Percentiles rank a stretch among this genome's conserved stretches.
Conservation (phyloP, 2,329 filamentous ascomycete species). For the Uncinocarpus reesii region DNA sequence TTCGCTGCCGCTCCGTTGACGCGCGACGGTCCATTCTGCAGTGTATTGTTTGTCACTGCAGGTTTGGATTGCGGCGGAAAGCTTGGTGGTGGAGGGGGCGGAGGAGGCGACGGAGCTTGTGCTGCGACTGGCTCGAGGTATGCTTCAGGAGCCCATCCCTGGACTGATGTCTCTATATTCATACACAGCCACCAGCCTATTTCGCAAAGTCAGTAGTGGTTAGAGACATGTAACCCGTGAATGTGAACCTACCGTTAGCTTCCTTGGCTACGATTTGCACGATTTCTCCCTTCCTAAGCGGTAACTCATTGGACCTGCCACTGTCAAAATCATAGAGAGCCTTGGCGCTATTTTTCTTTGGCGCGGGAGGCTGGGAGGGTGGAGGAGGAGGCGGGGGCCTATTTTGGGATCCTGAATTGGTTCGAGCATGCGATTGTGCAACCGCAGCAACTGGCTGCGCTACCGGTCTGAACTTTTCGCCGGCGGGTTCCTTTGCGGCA, state of each 20-base stretch:
- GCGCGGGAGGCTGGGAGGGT: slow-evolving; percentile 48
- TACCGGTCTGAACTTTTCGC: slow-evolving; percentile 37
- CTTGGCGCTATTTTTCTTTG: slow-evolving; percentile 68
- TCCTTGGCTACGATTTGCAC: slow-evolving; percentile 91
- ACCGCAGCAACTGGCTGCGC: slow-evolving; percentile 33
- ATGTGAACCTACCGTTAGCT: slow-evolving; percentile 63
- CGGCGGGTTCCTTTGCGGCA: slow-evolving; percentile 25
- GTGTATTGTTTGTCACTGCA: slow-evolving; percentile 41
- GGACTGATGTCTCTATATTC: slow-evolving; percentile 54
- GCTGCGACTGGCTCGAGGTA: slow-evolving; percentile 70
- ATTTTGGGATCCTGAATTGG: slow-evolving; percentile 45
- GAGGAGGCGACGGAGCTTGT: slow-evolving; percentile 48
- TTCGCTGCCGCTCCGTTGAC: slow-evolving; percentile 36
- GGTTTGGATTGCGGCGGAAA: slow-evolving; percentile 50
- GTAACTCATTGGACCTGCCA: slow-evolving; percentile 74
- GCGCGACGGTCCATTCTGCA: slow-evolving; percentile 29
- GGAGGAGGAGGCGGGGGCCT: slow-evolving; percentile 58
- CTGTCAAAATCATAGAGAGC: slow-evolving; percentile 87
- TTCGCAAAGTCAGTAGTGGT: slow-evolving; percentile 23
- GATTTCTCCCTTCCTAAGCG: slow-evolving; percentile 66
- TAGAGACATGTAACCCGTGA: not conserved
- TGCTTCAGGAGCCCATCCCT: slow-evolving; percentile 88
- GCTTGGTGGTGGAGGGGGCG: slow-evolving; percentile 49
- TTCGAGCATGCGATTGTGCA: slow-evolving; percentile 42
- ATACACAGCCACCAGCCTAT: slow-evolving; percentile 94